Percentiles rank a stretch among this genome's conserved stretches.
phyloP scores from a whole-genome alignment of 306 rosid genomes.

The Cotoneaster glaucophyllus region DNA sequence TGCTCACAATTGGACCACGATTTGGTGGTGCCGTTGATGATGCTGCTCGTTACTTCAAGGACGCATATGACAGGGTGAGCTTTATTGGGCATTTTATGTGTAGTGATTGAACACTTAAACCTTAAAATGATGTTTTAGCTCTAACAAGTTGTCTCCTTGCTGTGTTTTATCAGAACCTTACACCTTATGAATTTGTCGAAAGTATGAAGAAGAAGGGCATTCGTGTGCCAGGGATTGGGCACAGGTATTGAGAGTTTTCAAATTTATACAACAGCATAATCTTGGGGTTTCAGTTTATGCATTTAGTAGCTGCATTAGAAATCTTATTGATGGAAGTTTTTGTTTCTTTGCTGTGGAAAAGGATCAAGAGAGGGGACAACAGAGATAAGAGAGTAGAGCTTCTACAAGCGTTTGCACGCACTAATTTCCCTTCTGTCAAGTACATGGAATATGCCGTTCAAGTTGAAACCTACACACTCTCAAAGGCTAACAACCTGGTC shows the following conservation, averaged over 20 bases:
- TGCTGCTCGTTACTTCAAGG: slow-evolving; percentile 99
- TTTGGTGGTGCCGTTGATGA: slow-evolving; percentile 99
- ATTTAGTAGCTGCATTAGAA: slow-evolving; percentile 9
- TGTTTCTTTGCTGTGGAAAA: slow-evolving; percentile 35
- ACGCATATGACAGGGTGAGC: slow-evolving; percentile 84
- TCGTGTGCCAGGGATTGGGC: slow-evolving; percentile 99
- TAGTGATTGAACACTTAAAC: not conserved
- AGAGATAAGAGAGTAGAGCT: slow-evolving; percentile 95
- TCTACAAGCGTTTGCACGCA: slow-evolving; percentile 76
- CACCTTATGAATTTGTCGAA: slow-evolving; percentile 94
- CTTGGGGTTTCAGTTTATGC: not conserved
- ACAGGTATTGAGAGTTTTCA: slow-evolving; percentile 46
- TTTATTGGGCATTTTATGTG: slow-evolving; percentile 7
- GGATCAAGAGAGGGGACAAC: slow-evolving; percentile 98
- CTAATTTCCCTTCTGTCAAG: slow-evolving; percentile 90
- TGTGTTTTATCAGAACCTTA: slow-evolving; percentile 54
- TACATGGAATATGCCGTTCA: slow-evolving; percentile 97
- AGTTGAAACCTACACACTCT: slow-evolving; percentile 88
- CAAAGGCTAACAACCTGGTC: slow-evolving; percentile 95
- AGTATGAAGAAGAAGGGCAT: slow-evolving; percentile 96
- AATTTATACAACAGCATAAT: not conserved
- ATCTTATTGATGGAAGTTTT: slow-evolving; percentile 13
- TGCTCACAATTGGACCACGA: slow-evolving; percentile 98
- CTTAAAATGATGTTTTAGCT: not conserved
- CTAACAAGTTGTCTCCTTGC: slow-evolving; percentile 10